Percentiles rank a stretch among this genome's conserved stretches.
Conservation (phyloP, 2,329 filamentous ascomycete species). For the Metarhizium humberi region DNA sequence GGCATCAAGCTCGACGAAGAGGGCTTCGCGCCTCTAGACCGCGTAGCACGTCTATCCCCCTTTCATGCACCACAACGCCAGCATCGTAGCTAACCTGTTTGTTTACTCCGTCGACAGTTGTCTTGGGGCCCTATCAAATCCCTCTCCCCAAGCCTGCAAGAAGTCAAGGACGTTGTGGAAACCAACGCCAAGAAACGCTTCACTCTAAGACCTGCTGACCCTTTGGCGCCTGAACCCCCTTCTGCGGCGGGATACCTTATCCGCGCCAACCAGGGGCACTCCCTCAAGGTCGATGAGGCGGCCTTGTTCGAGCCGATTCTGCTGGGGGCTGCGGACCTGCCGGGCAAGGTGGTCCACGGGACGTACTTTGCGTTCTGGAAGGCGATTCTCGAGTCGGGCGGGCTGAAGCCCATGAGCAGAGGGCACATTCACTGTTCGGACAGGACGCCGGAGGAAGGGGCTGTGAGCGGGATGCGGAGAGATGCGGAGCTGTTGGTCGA, state of each 20-base stretch:
- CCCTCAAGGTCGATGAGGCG: constrained; percentile 64
- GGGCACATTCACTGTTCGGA: constrained; percentile 83
- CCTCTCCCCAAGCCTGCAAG: constrained; percentile 64
- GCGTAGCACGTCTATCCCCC: constrained; percentile 34
- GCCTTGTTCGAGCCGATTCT: constrained; percentile 62
- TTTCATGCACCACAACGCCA: constrained; percentile 1
- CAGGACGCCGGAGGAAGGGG: constrained; percentile 45
- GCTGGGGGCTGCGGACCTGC: constrained; percentile 46
- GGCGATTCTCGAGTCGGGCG: constrained; percentile 64
- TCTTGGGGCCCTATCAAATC: constrained; percentile 51
- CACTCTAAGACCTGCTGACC: constrained; percentile 51
- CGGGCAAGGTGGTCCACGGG: constrained; percentile 68
- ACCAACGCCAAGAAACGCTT: constrained; percentile 89
- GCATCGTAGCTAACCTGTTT: neutral
- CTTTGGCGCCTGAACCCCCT: constrained; percentile 16
- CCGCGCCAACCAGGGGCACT: constrained; percentile 92
- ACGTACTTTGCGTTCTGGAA: constrained; percentile 79
- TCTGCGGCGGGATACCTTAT: constrained; percentile 69
- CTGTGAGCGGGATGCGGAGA: constrained; percentile 72
- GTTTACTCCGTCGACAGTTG: constrained; percentile 26
- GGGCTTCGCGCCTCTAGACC: constrained; percentile 48
- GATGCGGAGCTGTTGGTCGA: constrained; percentile 73
- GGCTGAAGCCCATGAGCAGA: constrained; percentile 69
- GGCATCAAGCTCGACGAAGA: constrained; percentile 48
- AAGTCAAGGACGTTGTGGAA: constrained; percentile 60